phyloP scores from a whole-genome alignment of 345 rosid genomes.

The Mallotus nudiflorus region DNA sequence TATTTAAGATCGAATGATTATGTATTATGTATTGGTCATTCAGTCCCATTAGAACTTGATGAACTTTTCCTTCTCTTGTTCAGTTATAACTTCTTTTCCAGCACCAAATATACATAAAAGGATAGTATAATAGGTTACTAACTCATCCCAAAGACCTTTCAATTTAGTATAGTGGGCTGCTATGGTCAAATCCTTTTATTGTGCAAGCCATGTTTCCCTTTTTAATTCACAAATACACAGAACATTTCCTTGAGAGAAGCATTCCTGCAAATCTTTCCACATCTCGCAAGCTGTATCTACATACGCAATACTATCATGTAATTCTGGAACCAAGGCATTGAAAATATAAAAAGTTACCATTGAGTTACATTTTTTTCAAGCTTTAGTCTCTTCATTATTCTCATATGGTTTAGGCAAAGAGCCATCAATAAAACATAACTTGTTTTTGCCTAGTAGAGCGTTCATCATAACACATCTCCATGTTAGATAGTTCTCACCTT shows the following conservation, averaged over 20 bases:
- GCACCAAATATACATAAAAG: background rate
- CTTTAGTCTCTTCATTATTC: too few relatives aligned
- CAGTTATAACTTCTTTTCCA: background rate
- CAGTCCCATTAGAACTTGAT: background rate
- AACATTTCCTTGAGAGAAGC: conserved; percentile 9
- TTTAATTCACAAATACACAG: background rate
- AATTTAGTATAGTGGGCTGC: conserved; percentile 7
- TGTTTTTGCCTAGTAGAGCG: background rate
- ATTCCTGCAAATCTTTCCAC: conserved; percentile 1
- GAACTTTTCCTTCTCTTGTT: background rate
- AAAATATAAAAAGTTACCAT: conserved; percentile 6
- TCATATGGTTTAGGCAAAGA: background rate
- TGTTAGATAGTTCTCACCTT: conserved; percentile 7
- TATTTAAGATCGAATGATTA: background rate
- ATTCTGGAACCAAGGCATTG: background rate
- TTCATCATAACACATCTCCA: conserved; percentile 4
- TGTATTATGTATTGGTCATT: background rate
- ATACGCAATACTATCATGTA: background rate
- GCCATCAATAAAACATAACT: conserved; percentile 6
- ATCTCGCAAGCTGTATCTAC: background rate
- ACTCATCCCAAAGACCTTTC: conserved; percentile 2
- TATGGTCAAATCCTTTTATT: background rate
- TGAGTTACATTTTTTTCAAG: background rate
- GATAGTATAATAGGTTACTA: background rate
- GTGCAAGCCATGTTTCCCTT: background rate